These are phyloP conservation scores for Silybum marianum DNA, from an alignment of 129 eudicot species.

Conservation along the genomic window DNA sequence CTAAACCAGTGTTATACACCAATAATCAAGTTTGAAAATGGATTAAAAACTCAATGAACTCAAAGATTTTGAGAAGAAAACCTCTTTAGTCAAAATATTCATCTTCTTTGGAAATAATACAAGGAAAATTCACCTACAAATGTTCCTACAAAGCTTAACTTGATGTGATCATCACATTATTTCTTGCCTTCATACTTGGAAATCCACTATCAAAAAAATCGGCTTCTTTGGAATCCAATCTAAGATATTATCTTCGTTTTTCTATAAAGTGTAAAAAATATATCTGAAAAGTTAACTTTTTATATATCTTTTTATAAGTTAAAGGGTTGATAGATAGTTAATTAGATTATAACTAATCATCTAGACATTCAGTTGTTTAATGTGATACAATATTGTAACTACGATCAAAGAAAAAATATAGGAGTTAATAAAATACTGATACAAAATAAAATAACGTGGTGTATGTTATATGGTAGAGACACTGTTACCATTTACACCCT, in stretches of 20 bases:
- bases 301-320: not conserved
- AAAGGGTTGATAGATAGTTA: not conserved
- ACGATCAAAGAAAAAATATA: not conserved
- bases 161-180: slow-evolving; percentile 32
- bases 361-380: not conserved
- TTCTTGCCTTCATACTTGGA: slow-evolving; percentile 27
- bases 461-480: not conserved
- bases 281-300: too few species aligned
- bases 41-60: slow-evolving; percentile 13
- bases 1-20: slow-evolving; percentile 18
- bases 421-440: not conserved
- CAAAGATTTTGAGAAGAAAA: slow-evolving; percentile 21
- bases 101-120: slow-evolving; percentile 11
- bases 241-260: not conserved
- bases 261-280: too few species aligned
- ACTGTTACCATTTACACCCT: too few species aligned
- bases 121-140: not conserved
- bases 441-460: not conserved
- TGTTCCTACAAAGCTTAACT: slow-evolving; percentile 32
- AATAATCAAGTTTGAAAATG: slow-evolving; percentile 25
- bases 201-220: slow-evolving; percentile 33
- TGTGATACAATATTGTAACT: not conserved
- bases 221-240: not conserved
- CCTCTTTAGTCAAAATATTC: slow-evolving; percentile 23
- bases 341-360: not conserved